Base-by-base conservation (phyloP, 192 early-diverging fungal genomes). In the Glomus cerebriforme region DNA sequence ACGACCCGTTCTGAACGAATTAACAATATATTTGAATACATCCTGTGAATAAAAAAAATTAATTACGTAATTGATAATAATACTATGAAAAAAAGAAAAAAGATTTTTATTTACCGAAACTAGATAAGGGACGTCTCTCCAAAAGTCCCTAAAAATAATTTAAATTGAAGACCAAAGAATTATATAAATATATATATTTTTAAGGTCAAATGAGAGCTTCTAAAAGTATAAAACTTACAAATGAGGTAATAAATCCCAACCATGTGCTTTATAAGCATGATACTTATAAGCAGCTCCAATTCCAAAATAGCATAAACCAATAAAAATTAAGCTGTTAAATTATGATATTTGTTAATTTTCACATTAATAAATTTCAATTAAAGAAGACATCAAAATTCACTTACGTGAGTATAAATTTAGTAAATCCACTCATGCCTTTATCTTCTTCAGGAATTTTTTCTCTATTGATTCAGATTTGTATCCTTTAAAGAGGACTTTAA, bases 211-310 rank as follows among this genome's bases (percentile, higher is more conserved):
- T n/a, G n/a, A n/a, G n/a, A n/a, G n/a, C n/a, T n/a, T n/a, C n/a
- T n/a, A 7, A 29, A n/a, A 37, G n/a, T 39, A 34, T 17, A 19
- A 67, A 15, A 39, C 65, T 35, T 22, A 67, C 65, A 29, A 35
- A 67, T 67, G 29, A 7, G 65, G 65, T 35, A 67, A 35, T 39
- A 67, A 67, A 67, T 67, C 65, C 65, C 65, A 67, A 19, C 65
- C 65, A 22, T 67, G 65, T 67, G 65, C 29, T 19, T 35, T 67
- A 67, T 67, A 67, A 4, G 19, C 32, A 22, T 67, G 65, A 8
- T 67, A 34, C 37, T 67, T 67, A 34, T 67, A 67, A 9, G 32
- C 65, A 35, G 32, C 19, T 67, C 65, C 65, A 35, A 67, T 8
- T 13, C 29, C 22, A 9, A 67, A 67, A 67, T 67, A 67, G 13